Conservation (phyloP, 2,329 filamentous ascomycete species). For the Epichloe gansuensis region DNA sequence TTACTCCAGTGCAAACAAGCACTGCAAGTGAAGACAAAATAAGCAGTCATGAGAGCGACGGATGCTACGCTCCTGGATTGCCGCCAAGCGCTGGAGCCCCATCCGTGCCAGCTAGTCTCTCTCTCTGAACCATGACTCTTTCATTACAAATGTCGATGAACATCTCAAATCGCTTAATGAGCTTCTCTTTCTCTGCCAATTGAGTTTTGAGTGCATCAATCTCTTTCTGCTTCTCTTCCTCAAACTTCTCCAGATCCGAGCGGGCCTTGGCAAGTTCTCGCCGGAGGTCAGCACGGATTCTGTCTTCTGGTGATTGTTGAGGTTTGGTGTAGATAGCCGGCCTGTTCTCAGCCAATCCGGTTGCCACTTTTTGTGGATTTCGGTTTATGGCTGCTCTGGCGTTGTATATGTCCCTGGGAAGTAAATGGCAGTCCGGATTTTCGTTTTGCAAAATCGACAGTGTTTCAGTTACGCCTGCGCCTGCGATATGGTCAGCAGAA, state of each 20-base stretch:
- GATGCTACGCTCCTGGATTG: conserved; percentile 13
- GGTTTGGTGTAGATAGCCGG: conserved; percentile 56
- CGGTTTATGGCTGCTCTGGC: conserved; percentile 53
- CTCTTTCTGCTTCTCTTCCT: conserved; percentile 43
- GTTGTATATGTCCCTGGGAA: conserved; percentile 55
- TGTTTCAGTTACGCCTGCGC: conserved; percentile 52
- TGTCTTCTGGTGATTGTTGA: conserved; percentile 48
- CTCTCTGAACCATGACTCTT: conserved; percentile 48
- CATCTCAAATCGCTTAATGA: conserved; percentile 53
- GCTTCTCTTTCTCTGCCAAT: conserved; percentile 49
- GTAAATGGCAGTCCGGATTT: conserved; percentile 48
- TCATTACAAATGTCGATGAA: conserved; percentile 59
- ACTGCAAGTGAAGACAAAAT: background rate
- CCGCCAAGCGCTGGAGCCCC: conserved; percentile 15
- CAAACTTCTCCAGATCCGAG: conserved; percentile 42
- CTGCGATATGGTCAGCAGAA: conserved; percentile 22
- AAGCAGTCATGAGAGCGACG: background rate
- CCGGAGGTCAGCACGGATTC: conserved; percentile 48
- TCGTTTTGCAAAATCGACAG: conserved; percentile 51
- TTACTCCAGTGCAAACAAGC: background rate
- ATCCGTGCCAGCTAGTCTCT: conserved; percentile 28
- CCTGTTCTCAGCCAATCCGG: conserved; percentile 45
- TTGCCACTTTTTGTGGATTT: conserved; percentile 48
- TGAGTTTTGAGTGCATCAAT: conserved; percentile 45
- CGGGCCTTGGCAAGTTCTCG: conserved; percentile 45